Conservation (phyloP, 2,329 filamentous ascomycete genomes). For the Beauveria bassiana region DNA sequence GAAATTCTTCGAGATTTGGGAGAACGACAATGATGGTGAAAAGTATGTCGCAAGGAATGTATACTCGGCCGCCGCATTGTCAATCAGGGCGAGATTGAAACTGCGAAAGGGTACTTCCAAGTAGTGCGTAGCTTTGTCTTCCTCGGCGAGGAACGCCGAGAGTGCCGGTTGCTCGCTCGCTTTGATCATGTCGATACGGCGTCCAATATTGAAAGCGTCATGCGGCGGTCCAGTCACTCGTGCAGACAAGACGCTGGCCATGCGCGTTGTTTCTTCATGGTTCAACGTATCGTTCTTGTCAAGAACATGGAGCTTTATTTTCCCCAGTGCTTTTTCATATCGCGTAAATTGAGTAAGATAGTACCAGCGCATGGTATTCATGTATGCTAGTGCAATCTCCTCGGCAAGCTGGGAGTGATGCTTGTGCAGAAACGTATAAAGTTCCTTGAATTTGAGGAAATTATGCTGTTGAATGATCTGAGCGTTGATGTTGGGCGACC, state of each 20-base stretch:
- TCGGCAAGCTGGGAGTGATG: slow-evolving; percentile 78
- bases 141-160: slow-evolving; percentile 83
- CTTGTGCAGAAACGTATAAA: slow-evolving; percentile 76
- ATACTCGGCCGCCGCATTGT: slow-evolving; percentile 93
- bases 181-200: slow-evolving; percentile 74
- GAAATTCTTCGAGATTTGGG: slow-evolving; percentile 75
- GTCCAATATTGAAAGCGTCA: slow-evolving; percentile 83
- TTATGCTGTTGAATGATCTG: slow-evolving; percentile 94
- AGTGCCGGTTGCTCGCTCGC: slow-evolving; percentile 67
- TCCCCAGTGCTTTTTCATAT: slow-evolving; percentile 76
- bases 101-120: slow-evolving; percentile 87
- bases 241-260: slow-evolving; percentile 48
- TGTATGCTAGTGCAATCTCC: slow-evolving; percentile 87
- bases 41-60: slow-evolving; percentile 91
- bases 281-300: slow-evolving; percentile 81
- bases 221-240: slow-evolving; percentile 52
- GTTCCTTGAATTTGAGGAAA: slow-evolving; percentile 79
- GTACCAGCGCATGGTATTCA: slow-evolving; percentile 99
- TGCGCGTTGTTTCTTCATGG: slow-evolving; percentile 64
- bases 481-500: slow-evolving; percentile 93
- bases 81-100: slow-evolving; percentile 87
- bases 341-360: slow-evolving; percentile 85
- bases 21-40: slow-evolving; percentile 64
- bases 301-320: slow-evolving; percentile 72
- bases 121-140: slow-evolving; percentile 78